These are phyloP conservation scores for Cryptosporidium viatorum DNA, from an alignment of 169 alveolate species.

Conservation along the genomic window DNA sequence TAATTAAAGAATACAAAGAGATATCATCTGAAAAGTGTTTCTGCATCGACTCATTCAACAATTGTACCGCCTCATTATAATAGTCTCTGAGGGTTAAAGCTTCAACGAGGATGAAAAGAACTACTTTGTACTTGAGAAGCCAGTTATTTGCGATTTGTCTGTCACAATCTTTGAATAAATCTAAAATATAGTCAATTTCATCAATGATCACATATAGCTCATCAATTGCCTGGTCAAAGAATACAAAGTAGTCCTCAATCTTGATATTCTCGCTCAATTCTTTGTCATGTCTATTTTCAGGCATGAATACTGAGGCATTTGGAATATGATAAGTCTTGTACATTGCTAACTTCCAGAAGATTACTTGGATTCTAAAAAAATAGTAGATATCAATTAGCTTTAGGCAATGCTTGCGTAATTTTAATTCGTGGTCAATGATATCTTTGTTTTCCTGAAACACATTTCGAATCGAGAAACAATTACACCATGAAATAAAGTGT, in stretches of 20 bases:
- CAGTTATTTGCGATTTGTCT: neutral
- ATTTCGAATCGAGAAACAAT: constrained; percentile 21
- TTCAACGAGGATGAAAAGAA: constrained; percentile 8
- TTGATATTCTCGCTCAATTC: constrained; percentile 23
- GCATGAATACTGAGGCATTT: constrained; percentile 23
- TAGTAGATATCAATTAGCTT: constrained; percentile 36
- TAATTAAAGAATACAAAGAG: constrained; percentile 32
- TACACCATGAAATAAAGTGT: constrained; percentile 38
- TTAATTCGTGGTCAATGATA: constrained; percentile 10
- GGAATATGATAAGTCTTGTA: constrained; percentile 49
- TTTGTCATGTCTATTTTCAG: constrained; percentile 3
- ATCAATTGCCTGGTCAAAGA: constrained; percentile 42
- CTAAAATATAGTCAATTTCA: constrained; percentile 40
- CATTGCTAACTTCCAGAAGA: constrained; percentile 43
- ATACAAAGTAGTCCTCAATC: constrained; percentile 42
- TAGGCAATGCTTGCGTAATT: neutral
- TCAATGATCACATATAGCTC: constrained; percentile 27
- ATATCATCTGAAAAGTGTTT: constrained; percentile 47
- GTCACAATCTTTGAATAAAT: neutral
- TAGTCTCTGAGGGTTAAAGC: constrained; percentile 53
- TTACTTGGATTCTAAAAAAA: constrained; percentile 59
- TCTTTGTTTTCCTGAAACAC: neutral
- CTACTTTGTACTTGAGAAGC: constrained; percentile 30
- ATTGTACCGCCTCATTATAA: constrained; percentile 24
- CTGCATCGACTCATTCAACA: constrained; percentile 23